phyloP scores from a whole-genome alignment of 2,329 filamentous ascomycete species.

The Phyllachora maydis region DNA sequence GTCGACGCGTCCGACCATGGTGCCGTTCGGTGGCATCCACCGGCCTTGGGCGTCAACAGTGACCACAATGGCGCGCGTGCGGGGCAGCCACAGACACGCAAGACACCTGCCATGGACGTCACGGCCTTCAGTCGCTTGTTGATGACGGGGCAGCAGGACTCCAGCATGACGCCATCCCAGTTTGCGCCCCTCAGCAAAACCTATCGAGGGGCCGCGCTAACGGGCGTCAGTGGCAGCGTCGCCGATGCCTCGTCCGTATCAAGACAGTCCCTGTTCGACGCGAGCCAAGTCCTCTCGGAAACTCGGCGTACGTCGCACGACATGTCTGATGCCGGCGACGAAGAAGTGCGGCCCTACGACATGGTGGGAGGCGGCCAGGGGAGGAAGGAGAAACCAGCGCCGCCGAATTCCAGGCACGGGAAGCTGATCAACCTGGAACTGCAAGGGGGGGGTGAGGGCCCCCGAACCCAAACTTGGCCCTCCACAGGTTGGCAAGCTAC shows the following conservation, averaged over 20 bases:
- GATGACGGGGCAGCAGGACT: constrained; percentile 49
- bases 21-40: too few species aligned
- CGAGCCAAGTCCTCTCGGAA: constrained; percentile 15
- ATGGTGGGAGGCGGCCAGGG: too few species aligned
- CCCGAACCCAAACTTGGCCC: too few species aligned
- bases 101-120: constrained; percentile 56
- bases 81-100: too few species aligned
- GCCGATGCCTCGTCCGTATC: constrained; percentile 38
- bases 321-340: constrained; percentile 26
- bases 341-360: constrained; percentile 22
- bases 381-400: constrained; percentile 50
- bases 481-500: too few species aligned
- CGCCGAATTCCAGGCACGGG: constrained; percentile 59
- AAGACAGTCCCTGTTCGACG: constrained; percentile 35
- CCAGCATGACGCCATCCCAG: too few species aligned
- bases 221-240: constrained; percentile 20
- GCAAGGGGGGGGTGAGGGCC: constrained; percentile 14
- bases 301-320: constrained; percentile 39
- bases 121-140: constrained; percentile 59
- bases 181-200: too few species aligned
- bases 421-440: constrained; percentile 41
- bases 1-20: too few species aligned
- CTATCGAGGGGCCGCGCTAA: too few species aligned
- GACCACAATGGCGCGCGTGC: too few species aligned
- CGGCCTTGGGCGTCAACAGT: too few species aligned